These are phyloP conservation scores for Candida argentea DNA, from an alignment of 805 yeast genomes.

Conservation along the genomic window DNA sequence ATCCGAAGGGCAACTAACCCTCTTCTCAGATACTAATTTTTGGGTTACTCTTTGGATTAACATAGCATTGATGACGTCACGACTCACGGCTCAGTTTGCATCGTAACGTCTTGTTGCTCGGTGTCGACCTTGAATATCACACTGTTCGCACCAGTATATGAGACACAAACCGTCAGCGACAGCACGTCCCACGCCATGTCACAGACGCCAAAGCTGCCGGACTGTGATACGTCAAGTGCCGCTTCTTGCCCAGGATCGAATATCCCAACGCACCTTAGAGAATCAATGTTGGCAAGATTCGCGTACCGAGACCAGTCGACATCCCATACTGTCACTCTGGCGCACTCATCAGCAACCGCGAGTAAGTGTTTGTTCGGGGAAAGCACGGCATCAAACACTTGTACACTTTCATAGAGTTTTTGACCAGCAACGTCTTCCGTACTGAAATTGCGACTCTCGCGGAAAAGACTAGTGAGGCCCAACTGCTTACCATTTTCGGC, in stretches of 20 bases:
- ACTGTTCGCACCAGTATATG: conserved; percentile 26
- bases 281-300: conserved; percentile 5
- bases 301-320: conserved; percentile 10
- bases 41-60: no score
- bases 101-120: no score
- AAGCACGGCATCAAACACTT: conserved; percentile 44
- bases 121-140: conserved; percentile 15
- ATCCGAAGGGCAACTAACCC: no score
- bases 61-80: no score
- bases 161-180: conserved; percentile 18
- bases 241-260: conserved; percentile 8
- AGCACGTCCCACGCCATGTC: conserved; percentile 27
- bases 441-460: conserved; percentile 14
- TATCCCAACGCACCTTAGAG: conserved; percentile 19
- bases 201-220: conserved; percentile 20
- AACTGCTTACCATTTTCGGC: conserved; percentile 31
- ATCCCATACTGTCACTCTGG: conserved; percentile 47
- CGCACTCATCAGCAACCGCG: conserved; percentile 61
- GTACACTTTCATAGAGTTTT: conserved; percentile 15
- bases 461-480: conserved; percentile 21
- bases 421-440: conserved; percentile 6
- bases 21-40: no score
- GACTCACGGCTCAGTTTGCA: no score
- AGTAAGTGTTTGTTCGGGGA: conserved; percentile 40
- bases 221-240: conserved; percentile 3